Percentiles rank a stretch among this genome's conserved stretches.
Evolutionary conservation across 2,329 filamentous ascomycete species (phyloP).

Genomic region (Cladosporium sp.): DNA sequence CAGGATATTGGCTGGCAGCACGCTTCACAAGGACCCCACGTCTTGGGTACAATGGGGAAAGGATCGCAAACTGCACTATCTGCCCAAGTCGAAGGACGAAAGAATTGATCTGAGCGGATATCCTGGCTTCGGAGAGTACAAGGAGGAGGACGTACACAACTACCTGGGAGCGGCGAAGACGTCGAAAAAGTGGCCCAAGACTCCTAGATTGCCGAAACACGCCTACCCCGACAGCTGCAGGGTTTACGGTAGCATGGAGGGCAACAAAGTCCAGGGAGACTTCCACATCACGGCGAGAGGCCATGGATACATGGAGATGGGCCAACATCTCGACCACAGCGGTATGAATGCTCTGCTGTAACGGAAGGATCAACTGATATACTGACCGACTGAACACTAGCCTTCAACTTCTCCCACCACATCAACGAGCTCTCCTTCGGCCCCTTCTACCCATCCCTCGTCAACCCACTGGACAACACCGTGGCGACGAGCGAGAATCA

Average conservation of each 20-base stretch:
- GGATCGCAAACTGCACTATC: slow-evolving; percentile 52
- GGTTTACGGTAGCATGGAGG: slow-evolving; percentile 80
- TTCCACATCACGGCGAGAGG: slow-evolving; percentile 96
- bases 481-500: slow-evolving; percentile 67
- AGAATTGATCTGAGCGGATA: slow-evolving; percentile 40
- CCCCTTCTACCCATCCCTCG: slow-evolving; percentile 88
- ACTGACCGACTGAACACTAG: slow-evolving; percentile 38
- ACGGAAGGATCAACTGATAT: too few relatives aligned
- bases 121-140: slow-evolving; percentile 43
- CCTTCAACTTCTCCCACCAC: slow-evolving; percentile 97
- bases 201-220: slow-evolving; percentile 57
- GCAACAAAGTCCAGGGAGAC: slow-evolving; percentile 96
- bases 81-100: slow-evolving; percentile 56
- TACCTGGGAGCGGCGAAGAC: slow-evolving; percentile 70
- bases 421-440: slow-evolving; percentile 95
- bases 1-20: slow-evolving; percentile 74
- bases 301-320: slow-evolving; percentile 85
- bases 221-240: slow-evolving; percentile 67
- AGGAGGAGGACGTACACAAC: slow-evolving; percentile 84
- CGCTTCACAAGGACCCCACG: slow-evolving; percentile 71
- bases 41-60: slow-evolving; percentile 79
- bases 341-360: slow-evolving; percentile 43
- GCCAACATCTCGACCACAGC: slow-evolving; percentile 73
- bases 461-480: slow-evolving; percentile 91
- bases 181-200: slow-evolving; percentile 65